Base-by-base conservation (phyloP, 78 protist species). In the Dictyostelium capitatum region DNA sequence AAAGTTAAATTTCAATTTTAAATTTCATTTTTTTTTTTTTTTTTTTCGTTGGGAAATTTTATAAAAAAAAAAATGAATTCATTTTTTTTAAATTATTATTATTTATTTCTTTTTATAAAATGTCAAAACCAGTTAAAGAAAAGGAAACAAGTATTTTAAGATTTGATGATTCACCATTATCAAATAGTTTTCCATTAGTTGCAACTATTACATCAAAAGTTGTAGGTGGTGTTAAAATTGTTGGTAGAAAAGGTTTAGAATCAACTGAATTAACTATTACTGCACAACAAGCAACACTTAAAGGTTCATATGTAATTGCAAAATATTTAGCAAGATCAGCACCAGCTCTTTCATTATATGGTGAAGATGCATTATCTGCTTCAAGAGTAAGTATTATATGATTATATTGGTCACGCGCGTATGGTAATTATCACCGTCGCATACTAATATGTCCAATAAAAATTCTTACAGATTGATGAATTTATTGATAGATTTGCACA, bases 181-280 rank as follows among this genome's bases (percentile, higher is more conserved):
- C 75, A 19, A 43, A 28, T 23, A 64, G 50, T 48, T 87, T 87
- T 70, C 93, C 93, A 87, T 87, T 87, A 20, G 79, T 87, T 37
- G 30, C 69, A 59, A 59, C 69, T 23, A 59, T 59, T 59, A 59
- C 30, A 17, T 37, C 91, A 7, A 84, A 84, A 47, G 82, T 82
- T 37, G 73, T 72, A 77, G 69, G 47, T 19, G 78, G 84, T 51
- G 54, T 75, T 80, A 87, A 87, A 64, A n/a, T 78, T 9, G 82
- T 87, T 32, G 79, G 56, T 32, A 77, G 93, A 54, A 87, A 87
- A 80, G 93, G 93, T 30, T 47, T 77, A 4, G 93, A 87, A 12
- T 47, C 67, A 0, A 80, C 93, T 19, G 93, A 87, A 78, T 57
- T 87, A 4, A 48, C 83, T 4, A 77, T 77, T 50, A 78, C 65